Conservation (phyloP, 768 basidiomycete species). For the Terana coerulea region DNA sequence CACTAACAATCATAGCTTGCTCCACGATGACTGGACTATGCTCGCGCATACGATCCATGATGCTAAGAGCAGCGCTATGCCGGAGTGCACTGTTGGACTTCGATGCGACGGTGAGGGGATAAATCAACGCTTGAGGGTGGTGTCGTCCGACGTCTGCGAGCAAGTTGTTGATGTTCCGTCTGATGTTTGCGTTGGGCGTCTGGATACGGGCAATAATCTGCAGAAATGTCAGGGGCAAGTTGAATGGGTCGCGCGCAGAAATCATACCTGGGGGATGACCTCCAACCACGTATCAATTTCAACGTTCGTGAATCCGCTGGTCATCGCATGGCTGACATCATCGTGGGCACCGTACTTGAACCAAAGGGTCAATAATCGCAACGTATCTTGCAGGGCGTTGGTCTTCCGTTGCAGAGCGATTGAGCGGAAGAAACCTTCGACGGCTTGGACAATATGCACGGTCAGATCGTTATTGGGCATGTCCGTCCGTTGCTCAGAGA, state of each 20-base stretch:
- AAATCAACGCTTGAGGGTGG: conserved; percentile 96
- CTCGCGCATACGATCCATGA: conserved; percentile 92
- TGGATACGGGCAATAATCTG: conserved; percentile 99
- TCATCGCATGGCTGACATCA: conserved; percentile 88
- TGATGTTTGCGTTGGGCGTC: conserved; percentile 83
- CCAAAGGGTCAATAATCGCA: conserved; percentile 92
- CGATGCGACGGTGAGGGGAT: conserved; percentile 92
- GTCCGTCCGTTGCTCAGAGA: conserved; percentile 54
- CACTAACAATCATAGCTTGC: conserved; percentile 86
- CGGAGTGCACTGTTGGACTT: conserved; percentile 87
- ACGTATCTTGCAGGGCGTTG: conserved; percentile 91
- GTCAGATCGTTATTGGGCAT: conserved; percentile 62
- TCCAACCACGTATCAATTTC: conserved; percentile 98
- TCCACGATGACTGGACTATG: conserved; percentile 85
- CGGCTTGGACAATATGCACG: conserved; percentile 85
- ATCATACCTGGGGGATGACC: conserved; percentile 89
- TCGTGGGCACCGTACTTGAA: conserved; percentile 94
- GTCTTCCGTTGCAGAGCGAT: conserved; percentile 79
- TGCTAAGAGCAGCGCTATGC: conserved; percentile 74
- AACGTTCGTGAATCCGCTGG: conserved; percentile 79
- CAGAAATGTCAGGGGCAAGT: too few relatives aligned
- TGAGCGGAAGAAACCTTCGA: conserved; percentile 98
- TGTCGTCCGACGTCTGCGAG: conserved; percentile 92
- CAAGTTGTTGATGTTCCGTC: conserved; percentile 84
- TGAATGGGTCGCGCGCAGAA: too few relatives aligned